Evolutionary conservation across 208 protist species (phyloP).

Genomic region (Angomonas desouzai): DNA sequence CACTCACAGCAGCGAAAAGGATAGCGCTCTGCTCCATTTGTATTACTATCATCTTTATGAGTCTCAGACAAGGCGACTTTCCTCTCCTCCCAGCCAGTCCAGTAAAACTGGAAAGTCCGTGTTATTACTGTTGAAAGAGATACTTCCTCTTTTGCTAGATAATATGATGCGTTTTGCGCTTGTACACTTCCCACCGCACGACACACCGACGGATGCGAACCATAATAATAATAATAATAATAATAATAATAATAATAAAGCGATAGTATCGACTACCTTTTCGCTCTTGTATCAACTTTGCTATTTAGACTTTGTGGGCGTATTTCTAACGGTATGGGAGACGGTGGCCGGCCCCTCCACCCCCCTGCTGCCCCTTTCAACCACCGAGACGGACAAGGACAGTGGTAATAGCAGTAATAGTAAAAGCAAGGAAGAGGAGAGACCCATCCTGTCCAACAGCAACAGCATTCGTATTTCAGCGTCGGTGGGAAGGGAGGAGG

Average conservation of each 20-base stretch:
- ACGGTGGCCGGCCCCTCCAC: not conserved
- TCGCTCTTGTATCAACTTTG: not conserved
- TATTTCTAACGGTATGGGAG: not conserved
- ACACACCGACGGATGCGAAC: not conserved
- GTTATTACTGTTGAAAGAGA: not conserved
- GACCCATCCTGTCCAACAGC: too few species aligned
- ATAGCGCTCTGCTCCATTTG: not conserved
- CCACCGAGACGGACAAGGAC: not conserved
- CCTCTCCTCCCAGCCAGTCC: not conserved
- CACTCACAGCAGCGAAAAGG: not conserved
- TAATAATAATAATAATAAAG: conserved; percentile 4
- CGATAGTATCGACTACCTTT: not conserved
- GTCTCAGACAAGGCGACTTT: not conserved
- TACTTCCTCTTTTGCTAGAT: not conserved
- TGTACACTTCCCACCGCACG: too few species aligned
- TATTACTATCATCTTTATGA: not conserved
- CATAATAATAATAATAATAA: not conserved
- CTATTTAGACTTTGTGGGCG: not conserved
- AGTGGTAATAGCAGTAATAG: too few species aligned
- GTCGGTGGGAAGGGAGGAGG: too few species aligned
- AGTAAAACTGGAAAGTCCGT: not conserved
- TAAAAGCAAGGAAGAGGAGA: too few species aligned
- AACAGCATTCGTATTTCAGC: too few species aligned
- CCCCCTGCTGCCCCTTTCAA: not conserved
- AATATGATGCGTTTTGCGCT: not conserved